These are phyloP conservation scores for Globisporangium nagaii DNA, from an alignment of 352 stramenopile genomes.

Conservation along the genomic window DNA sequence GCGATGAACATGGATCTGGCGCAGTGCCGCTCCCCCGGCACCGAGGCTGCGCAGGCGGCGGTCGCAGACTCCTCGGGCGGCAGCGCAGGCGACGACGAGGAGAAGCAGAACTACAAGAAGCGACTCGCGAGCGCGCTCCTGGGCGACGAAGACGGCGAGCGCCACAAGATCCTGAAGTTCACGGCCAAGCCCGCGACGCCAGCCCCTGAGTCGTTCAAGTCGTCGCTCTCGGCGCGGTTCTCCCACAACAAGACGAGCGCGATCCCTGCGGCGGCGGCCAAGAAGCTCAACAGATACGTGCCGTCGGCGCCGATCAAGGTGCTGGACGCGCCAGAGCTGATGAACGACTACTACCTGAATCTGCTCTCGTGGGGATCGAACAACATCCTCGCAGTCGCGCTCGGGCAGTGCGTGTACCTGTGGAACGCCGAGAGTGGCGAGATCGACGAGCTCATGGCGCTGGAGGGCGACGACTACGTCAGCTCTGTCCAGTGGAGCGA, in stretches of 20 bases:
- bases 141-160: slow-evolving; percentile 60
- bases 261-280: slow-evolving; percentile 56
- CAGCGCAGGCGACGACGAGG: slow-evolving; percentile 44
- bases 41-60: slow-evolving; percentile 37
- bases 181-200: slow-evolving; percentile 94
- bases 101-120: slow-evolving; percentile 82
- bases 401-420: slow-evolving; percentile 97
- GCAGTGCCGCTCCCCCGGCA: slow-evolving; percentile 62
- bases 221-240: slow-evolving; percentile 90
- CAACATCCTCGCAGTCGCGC: slow-evolving; percentile 97
- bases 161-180: slow-evolving; percentile 97
- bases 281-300: slow-evolving; percentile 93
- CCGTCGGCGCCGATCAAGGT: slow-evolving; percentile 94
- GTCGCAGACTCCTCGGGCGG: background rate
- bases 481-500: slow-evolving; percentile 96
- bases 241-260: slow-evolving; percentile 93
- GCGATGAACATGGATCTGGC: slow-evolving; percentile 84
- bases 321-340: slow-evolving; percentile 96
- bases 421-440: slow-evolving; percentile 96
- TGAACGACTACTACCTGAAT: slow-evolving; percentile 99
- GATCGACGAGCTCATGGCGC: slow-evolving; percentile 93
- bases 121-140: slow-evolving; percentile 77
- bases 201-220: slow-evolving; percentile 92
- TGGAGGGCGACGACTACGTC: slow-evolving; percentile 92
- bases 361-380: slow-evolving; percentile 96